A percentile compares a stretch with the other conserved stretches of the same genome.
Conservation (phyloP, 2,329 filamentous ascomycete genomes). For the Erysiphe pulchra region DNA sequence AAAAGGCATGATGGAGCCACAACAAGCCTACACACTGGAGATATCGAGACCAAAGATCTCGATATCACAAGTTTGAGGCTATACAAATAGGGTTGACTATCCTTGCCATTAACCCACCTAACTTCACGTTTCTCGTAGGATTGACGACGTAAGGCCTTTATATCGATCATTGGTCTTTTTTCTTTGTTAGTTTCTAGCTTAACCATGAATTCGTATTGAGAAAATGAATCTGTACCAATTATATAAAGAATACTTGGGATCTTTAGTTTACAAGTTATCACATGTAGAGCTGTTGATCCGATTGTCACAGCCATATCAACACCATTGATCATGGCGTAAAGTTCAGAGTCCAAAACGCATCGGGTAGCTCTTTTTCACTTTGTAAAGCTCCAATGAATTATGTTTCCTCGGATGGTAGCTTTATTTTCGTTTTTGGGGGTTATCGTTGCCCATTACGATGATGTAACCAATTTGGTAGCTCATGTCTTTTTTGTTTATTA, state of each 20-base stretch:
- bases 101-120: too few species aligned
- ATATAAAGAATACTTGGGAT: not conserved
- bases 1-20: too few species aligned
- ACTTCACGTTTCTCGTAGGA: slow-evolving; percentile 1
- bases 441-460: too few species aligned
- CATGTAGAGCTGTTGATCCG: slow-evolving; percentile 1
- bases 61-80: too few species aligned
- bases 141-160: not conserved
- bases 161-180: too few species aligned
- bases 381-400: not conserved
- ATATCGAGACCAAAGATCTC: too few species aligned
- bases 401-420: too few species aligned
- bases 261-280: not conserved
- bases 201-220: slow-evolving; percentile 1
- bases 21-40: too few species aligned
- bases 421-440: too few species aligned
- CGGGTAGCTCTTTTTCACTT: slow-evolving; percentile 2
- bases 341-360: slow-evolving; percentile 2
- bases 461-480: too few species aligned
- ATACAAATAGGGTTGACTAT: too few species aligned
- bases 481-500: too few species aligned
- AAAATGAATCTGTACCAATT: slow-evolving; percentile 2
- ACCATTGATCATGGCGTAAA: slow-evolving; percentile 2
- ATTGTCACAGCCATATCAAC: slow-evolving; percentile 1
- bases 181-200: slow-evolving; percentile 1